Conservation (phyloP, 78 protist genomes). For the Dictyostelium capitatum region DNA sequence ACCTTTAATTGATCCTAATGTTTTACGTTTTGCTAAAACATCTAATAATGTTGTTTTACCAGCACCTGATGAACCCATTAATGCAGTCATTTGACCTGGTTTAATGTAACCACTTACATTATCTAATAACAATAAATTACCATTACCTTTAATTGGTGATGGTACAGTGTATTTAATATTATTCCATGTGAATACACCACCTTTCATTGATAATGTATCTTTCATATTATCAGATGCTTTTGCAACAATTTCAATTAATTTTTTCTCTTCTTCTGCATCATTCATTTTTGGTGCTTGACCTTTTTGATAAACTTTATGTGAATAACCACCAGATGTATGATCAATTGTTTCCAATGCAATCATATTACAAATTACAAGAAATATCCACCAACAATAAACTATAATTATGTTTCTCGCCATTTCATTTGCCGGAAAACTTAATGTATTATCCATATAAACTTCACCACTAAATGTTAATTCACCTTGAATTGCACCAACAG, state of each 20-base stretch:
- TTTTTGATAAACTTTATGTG: slow-evolving; percentile 67
- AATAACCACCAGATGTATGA: slow-evolving; percentile 70
- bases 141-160: background rate
- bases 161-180: slow-evolving; percentile 65
- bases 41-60: slow-evolving; percentile 90
- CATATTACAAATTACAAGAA: slow-evolving; percentile 43
- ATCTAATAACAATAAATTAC: slow-evolving; percentile 20
- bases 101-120: slow-evolving; percentile 57
- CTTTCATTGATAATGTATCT: slow-evolving; percentile 15
- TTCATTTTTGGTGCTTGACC: slow-evolving; percentile 81
- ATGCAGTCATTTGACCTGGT: slow-evolving; percentile 77
- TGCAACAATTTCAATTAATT: slow-evolving; percentile 39
- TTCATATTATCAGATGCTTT: slow-evolving; percentile 70
- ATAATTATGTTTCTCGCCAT: slow-evolving; percentile 4
- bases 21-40: slow-evolving; percentile 76
- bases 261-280: slow-evolving; percentile 57
- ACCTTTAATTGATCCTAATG: slow-evolving; percentile 40
- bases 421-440: background rate
- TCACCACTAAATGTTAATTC: background rate
- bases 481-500: slow-evolving; percentile 36
- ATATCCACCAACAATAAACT: slow-evolving; percentile 50
- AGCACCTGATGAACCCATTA: slow-evolving; percentile 89
- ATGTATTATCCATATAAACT: background rate
- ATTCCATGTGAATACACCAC: slow-evolving; percentile 68
- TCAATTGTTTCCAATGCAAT: slow-evolving; percentile 49